phyloP scores from a whole-genome alignment of 208 protist genomes.

The Trypanosoma rangeli region DNA sequence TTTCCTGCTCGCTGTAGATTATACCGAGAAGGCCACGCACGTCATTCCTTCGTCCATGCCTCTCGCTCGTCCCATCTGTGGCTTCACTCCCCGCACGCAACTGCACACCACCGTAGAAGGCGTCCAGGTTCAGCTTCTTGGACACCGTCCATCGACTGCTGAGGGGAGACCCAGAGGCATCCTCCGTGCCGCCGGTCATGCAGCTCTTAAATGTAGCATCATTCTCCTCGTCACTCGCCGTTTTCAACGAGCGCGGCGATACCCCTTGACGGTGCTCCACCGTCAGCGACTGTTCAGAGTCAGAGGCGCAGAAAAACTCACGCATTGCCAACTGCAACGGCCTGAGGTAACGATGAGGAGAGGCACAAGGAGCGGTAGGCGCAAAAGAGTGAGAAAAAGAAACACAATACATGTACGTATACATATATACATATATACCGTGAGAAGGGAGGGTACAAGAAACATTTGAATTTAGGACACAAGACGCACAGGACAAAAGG shows the following conservation, averaged over 20 bases:
- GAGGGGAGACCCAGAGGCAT: conserved; percentile 2
- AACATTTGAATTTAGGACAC: background rate
- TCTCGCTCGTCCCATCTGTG: conserved; percentile 11
- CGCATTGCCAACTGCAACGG: background rate
- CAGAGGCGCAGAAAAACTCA: background rate
- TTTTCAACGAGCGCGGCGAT: background rate
- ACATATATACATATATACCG: conserved; percentile 5
- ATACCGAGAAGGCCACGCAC: conserved; percentile 18
- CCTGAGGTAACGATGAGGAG: background rate
- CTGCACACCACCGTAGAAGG: background rate
- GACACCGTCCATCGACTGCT: background rate
- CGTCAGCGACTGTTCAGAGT: background rate
- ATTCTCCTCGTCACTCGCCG: conserved; percentile 6
- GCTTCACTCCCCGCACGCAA: background rate
- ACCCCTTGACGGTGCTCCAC: background rate
- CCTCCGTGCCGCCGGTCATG: conserved; percentile 1
- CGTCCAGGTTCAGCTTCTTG: background rate
- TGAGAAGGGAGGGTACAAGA: background rate
- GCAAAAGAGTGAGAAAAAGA: conserved; percentile 11
- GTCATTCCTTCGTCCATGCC: conserved; percentile 8
- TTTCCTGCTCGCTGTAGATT: conserved; percentile 21
- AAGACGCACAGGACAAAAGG: background rate
- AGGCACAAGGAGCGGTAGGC: background rate
- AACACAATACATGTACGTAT: conserved; percentile 9
- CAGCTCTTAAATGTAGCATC: conserved; percentile 19